These are phyloP conservation scores for Acacia melanoxylon DNA, from an alignment of 306 rosid species.

Conservation along the genomic window DNA sequence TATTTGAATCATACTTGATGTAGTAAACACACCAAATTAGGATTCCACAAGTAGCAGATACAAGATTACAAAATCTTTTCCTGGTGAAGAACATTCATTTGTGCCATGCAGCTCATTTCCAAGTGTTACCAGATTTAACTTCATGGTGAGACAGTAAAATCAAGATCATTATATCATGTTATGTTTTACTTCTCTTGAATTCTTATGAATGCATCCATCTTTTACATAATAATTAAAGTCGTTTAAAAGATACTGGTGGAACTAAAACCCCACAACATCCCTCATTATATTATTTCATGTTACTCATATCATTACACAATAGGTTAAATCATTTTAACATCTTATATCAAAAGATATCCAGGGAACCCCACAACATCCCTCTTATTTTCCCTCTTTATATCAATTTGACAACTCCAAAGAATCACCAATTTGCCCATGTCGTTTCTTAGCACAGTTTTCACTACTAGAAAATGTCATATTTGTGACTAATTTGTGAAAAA, in stretches of 20 bases:
- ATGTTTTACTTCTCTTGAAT: background rate
- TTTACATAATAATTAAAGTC: background rate
- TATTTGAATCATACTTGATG: background rate
- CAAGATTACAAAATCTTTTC: constrained; percentile 1
- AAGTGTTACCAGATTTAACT: background rate
- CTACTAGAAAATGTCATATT: no score
- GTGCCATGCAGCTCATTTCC: constrained; percentile 7
- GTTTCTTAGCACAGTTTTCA: no score
- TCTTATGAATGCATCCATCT: background rate
- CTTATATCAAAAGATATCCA: constrained; percentile 11
- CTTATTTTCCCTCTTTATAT: no score
- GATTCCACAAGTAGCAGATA: background rate
- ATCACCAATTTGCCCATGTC: no score
- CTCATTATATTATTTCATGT: no score
- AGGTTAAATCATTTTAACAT: constrained; percentile 8
- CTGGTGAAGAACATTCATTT: background rate
- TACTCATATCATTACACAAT: background rate
- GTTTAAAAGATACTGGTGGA: background rate
- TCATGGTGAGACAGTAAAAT: background rate
- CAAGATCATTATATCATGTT: background rate
- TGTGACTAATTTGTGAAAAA: no score
- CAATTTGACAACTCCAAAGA: no score
- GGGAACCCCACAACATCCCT: no score
- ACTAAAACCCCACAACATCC: no score
- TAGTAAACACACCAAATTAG: no score